These are phyloP conservation scores for Ganoderma sp. DNA, from an alignment of 1,284 basidiomycete genomes.

Conservation along the genomic window DNA sequence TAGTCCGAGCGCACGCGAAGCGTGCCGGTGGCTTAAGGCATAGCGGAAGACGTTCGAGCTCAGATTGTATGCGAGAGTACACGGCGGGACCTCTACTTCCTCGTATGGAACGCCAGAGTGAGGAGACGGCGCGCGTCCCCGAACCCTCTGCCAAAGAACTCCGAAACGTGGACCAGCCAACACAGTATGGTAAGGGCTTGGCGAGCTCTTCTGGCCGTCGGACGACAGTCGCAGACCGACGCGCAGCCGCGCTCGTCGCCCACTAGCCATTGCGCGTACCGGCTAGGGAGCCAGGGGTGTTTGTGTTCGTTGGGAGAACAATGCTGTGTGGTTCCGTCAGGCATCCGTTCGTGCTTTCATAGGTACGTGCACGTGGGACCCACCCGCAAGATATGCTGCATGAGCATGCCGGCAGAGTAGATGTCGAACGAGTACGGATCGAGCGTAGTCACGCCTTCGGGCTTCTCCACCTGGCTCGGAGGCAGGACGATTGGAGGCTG, in stretches of 20 bases:
- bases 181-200: background rate
- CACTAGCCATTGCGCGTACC: background rate
- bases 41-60: too few species aligned
- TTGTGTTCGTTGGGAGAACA: background rate
- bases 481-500: background rate
- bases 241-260: background rate
- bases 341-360: background rate
- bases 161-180: too few species aligned
- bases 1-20: too few species aligned
- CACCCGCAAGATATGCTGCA: background rate
- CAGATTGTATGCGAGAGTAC: constrained; percentile 13
- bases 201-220: background rate
- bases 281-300: background rate
- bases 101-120: too few species aligned
- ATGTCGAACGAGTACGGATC: background rate
- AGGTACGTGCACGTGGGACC: too few species aligned
- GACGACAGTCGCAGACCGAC: background rate
- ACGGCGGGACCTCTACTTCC: too few species aligned
- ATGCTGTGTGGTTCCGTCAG: background rate
- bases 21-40: too few species aligned
- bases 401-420: background rate
- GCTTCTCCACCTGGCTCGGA: background rate
- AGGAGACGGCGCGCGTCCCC: too few species aligned
- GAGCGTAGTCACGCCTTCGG: background rate
- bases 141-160: too few species aligned